phyloP scores from a whole-genome alignment of 2,329 filamentous ascomycete genomes.

The Calonectria pseudoreteaudii region DNA sequence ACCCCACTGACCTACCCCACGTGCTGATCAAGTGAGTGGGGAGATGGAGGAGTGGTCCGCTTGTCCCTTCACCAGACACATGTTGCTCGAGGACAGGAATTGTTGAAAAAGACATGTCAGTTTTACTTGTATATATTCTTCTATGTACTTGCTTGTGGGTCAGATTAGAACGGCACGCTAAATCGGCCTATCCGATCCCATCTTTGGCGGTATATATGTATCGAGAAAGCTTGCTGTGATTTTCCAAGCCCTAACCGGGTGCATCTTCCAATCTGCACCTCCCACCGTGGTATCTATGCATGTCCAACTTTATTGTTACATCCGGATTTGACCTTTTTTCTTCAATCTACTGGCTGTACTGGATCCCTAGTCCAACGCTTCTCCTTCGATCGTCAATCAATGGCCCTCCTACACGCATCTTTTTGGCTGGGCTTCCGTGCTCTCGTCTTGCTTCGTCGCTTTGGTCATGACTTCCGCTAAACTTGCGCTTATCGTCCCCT shows the following conservation, averaged over 20 bases:
- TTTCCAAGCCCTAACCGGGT: neutral
- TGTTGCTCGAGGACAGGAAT: neutral
- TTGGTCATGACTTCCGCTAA: slow-evolving; percentile 47
- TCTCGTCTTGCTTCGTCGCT: slow-evolving; percentile 49
- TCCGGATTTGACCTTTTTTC: neutral
- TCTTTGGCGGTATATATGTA: neutral
- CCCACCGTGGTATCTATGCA: slow-evolving; percentile 11
- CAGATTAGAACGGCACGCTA: neutral
- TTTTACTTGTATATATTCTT: neutral
- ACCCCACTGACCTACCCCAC: neutral
- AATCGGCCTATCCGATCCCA: neutral
- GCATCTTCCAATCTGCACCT: neutral
- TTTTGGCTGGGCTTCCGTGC: slow-evolving; percentile 64
- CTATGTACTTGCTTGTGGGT: neutral
- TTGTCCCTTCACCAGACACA: neutral
- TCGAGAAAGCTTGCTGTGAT: slow-evolving; percentile 5
- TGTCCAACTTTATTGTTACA: neutral
- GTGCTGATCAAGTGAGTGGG: neutral
- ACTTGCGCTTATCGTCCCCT: slow-evolving; percentile 65
- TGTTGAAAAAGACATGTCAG: neutral
- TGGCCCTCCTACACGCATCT: slow-evolving; percentile 57
- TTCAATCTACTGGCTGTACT: slow-evolving; percentile 51
- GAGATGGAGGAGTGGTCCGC: neutral
- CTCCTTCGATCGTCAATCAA: slow-evolving; percentile 51
- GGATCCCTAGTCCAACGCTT: slow-evolving; percentile 64